Conservation (phyloP, 2,329 filamentous ascomycete species). For the Stagonosporopsis chrysanthemi region DNA sequence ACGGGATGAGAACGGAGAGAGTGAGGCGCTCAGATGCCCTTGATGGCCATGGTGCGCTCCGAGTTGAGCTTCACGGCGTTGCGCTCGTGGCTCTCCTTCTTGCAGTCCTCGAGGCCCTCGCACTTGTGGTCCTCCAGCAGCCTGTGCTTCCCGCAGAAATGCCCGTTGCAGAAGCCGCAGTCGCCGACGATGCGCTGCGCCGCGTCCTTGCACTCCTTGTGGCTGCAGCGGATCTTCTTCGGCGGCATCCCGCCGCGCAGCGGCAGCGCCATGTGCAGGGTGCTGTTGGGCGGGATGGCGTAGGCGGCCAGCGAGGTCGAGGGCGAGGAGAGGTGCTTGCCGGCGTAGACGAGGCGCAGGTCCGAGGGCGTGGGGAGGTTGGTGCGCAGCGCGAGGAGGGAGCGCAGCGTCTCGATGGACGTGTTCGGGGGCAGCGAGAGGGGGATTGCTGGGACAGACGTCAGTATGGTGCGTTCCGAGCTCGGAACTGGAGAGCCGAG, state of each 20-base stretch:
- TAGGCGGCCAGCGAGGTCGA: conserved; percentile 56
- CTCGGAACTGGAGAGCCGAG: conserved; percentile 23
- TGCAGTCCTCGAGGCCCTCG: conserved; percentile 91
- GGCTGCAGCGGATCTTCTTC: conserved; percentile 84
- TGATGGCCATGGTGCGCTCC: conserved; percentile 93
- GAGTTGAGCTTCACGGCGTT: conserved; percentile 92
- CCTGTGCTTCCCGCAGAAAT: conserved; percentile 94
- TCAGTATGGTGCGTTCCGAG: conserved; percentile 22
- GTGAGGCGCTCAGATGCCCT: conserved; percentile 84
- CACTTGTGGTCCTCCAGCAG: conserved; percentile 95
- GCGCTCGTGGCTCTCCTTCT: conserved; percentile 93
- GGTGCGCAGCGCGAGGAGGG: conserved; percentile 65
- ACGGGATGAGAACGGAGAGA: no score
- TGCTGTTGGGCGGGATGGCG: conserved; percentile 59
- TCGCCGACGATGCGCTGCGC: conserved; percentile 95
- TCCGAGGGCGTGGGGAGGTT: conserved; percentile 57
- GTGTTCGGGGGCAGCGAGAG: conserved; percentile 63
- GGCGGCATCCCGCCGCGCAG: conserved; percentile 66
- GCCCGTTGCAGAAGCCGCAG: conserved; percentile 91
- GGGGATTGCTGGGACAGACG: conserved; percentile 60
- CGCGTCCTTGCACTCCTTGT: conserved; percentile 85
- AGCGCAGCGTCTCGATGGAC: conserved; percentile 62
- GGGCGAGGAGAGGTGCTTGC: conserved; percentile 60
- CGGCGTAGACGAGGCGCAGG: conserved; percentile 65
- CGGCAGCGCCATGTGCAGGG: conserved; percentile 63